phyloP scores from a whole-genome alignment of 2,329 filamentous ascomycete species.

The Calonectria pteridis region DNA sequence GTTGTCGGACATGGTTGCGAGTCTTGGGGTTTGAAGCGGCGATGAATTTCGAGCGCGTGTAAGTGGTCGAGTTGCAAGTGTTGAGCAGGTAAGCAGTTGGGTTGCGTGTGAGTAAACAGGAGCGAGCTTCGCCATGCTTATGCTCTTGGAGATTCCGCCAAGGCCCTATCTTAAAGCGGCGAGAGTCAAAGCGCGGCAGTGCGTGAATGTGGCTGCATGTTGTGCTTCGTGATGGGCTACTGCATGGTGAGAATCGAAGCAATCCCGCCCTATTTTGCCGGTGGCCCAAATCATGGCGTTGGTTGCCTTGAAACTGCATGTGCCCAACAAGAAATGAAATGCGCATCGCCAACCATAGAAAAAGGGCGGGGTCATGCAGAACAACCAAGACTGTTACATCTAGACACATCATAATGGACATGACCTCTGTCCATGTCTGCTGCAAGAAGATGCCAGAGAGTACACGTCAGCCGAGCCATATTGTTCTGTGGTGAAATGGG shows the following conservation, averaged over 20 bases:
- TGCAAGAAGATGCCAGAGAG: neutral
- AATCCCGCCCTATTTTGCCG: constrained; percentile 26
- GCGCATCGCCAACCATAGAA: neutral
- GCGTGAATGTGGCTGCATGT: neutral
- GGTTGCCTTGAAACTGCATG: constrained; percentile 18
- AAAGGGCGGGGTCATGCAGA: neutral
- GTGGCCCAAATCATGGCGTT: neutral
- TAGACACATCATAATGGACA: neutral
- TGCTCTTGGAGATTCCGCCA: neutral
- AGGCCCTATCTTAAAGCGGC: neutral
- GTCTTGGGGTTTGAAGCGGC: constrained; percentile 8
- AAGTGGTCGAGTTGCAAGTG: neutral
- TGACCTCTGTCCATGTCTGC: neutral
- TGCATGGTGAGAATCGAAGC: neutral
- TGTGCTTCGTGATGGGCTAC: neutral
- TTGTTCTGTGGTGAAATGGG: neutral
- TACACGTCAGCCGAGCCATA: neutral
- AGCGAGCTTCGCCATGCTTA: neutral
- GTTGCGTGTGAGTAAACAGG: neutral
- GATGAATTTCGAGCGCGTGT: neutral
- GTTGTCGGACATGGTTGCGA: constrained; percentile 6
- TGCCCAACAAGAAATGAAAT: neutral
- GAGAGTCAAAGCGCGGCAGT: neutral
- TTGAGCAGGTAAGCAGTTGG: neutral
- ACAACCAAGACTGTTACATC: neutral